phyloP scores from a whole-genome alignment of 1,284 basidiomycete species.

The Cryptococcus sp. region DNA sequence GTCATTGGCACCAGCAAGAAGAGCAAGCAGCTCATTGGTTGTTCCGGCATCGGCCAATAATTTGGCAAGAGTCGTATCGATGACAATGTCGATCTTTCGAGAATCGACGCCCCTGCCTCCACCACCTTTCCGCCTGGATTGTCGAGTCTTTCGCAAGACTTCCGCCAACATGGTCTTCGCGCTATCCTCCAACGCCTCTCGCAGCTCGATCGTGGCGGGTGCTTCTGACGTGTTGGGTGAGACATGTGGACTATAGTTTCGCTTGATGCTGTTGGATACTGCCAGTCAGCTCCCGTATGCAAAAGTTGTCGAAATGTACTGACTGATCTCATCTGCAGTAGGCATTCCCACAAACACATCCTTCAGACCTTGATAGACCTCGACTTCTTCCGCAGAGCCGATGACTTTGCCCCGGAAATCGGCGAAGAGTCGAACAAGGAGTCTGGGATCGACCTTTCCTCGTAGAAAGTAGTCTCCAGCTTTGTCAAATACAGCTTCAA shows the following conservation, averaged over 20 bases:
- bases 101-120: constrained; percentile 32
- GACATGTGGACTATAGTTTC: constrained; percentile 46
- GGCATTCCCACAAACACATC: constrained; percentile 30
- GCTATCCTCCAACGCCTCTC: constrained; percentile 31
- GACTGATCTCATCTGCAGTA: constrained; percentile 45
- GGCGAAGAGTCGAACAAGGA: constrained; percentile 47
- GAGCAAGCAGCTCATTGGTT: constrained; percentile 57
- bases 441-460: constrained; percentile 43
- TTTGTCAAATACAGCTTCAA: constrained; percentile 44
- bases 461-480: constrained; percentile 43
- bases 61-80: constrained; percentile 76
- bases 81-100: constrained; percentile 50
- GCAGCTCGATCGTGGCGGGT: constrained; percentile 32
- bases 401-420: constrained; percentile 40
- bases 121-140: constrained; percentile 40
- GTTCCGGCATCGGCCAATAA: constrained; percentile 62
- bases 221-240: constrained; percentile 36
- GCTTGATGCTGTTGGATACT: constrained; percentile 40
- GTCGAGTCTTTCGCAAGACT: constrained; percentile 46
- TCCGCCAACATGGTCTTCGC: constrained; percentile 43
- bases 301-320: constrained; percentile 14
- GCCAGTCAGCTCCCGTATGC: constrained; percentile 7
- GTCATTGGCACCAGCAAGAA: constrained; percentile 58
- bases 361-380: constrained; percentile 41
- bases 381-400: constrained; percentile 41